Percentiles rank a stretch among this genome's conserved stretches.
Conservation (phyloP, 805 yeast species). For the Candida boidinii region DNA sequence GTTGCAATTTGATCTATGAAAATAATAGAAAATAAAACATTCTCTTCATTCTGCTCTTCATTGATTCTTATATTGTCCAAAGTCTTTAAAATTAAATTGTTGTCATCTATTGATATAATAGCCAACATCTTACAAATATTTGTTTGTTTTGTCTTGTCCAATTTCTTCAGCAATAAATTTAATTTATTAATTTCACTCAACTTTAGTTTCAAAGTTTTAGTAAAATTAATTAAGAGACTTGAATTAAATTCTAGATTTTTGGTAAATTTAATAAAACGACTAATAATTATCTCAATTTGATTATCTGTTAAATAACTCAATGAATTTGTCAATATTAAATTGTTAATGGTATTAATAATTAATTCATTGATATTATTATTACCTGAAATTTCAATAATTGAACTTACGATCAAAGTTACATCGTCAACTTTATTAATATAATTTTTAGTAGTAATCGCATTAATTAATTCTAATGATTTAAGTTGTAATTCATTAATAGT, state of each 20-base stretch:
- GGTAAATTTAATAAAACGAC: background rate
- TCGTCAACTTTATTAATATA: too few relatives aligned
- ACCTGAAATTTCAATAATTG: too few relatives aligned
- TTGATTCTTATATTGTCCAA: slow-evolving; percentile 12
- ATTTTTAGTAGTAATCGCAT: too few relatives aligned
- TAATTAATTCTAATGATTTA: too few relatives aligned
- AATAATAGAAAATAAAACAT: slow-evolving; percentile 23
- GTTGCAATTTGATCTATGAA: slow-evolving; percentile 45
- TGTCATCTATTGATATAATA: slow-evolving; percentile 22
- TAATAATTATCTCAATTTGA: too few relatives aligned
- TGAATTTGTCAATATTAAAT: too few relatives aligned
- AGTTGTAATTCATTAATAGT: slow-evolving; percentile 14
- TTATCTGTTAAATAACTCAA: too few relatives aligned
- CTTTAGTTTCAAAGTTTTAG: background rate
- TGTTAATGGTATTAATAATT: too few relatives aligned
- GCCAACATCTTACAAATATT: slow-evolving; percentile 23
- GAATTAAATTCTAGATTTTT: background rate
- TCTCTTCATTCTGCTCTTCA: slow-evolving; percentile 11
- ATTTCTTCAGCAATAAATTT: slow-evolving; percentile 2
- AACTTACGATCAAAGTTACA: too few relatives aligned
- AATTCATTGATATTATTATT: too few relatives aligned
- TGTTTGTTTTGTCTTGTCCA: slow-evolving; percentile 15
- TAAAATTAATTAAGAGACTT: background rate
- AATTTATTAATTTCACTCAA: background rate
- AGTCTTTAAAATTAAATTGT: slow-evolving; percentile 17